Conservation (phyloP, 1,139 yeast genomes). For the Zygoascus hellenicus region DNA sequence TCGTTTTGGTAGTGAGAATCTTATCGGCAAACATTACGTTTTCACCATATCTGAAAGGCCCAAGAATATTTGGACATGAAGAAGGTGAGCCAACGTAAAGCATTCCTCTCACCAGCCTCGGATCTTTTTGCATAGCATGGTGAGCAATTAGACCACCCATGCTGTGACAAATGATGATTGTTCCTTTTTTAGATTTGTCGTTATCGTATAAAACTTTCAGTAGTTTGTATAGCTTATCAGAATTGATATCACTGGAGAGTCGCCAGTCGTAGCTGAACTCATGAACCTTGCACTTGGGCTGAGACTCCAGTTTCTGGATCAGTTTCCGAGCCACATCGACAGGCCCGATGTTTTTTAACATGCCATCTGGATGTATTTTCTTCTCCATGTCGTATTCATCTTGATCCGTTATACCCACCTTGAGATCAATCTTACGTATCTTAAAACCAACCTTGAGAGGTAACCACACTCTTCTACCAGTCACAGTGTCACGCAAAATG, state of each 20-base stretch:
- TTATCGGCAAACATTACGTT: conserved; percentile 68
- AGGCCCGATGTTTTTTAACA: conserved; percentile 80
- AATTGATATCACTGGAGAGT: conserved; percentile 53
- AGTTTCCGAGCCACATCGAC: conserved; percentile 68
- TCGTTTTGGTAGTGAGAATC: conserved; percentile 71
- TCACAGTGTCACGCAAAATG: conserved; percentile 58
- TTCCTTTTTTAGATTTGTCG: conserved; percentile 43
- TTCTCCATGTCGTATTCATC: conserved; percentile 49
- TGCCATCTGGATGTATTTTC: conserved; percentile 65
- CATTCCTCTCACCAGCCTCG: conserved; percentile 63
- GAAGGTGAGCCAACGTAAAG: conserved; percentile 80
- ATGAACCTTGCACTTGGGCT: conserved; percentile 57
- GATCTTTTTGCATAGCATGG: conserved; percentile 63
- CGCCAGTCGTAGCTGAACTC: conserved; percentile 94
- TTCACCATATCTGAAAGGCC: conserved; percentile 81
- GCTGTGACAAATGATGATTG: conserved; percentile 76
- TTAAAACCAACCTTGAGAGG: conserved; percentile 84
- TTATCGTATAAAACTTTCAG: conserved; percentile 43
- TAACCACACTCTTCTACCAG: conserved; percentile 72
- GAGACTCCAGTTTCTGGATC: conserved; percentile 47
- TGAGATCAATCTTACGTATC: conserved; percentile 58
- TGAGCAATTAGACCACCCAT: conserved; percentile 92
- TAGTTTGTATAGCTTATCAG: conserved; percentile 46
- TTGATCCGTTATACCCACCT: conserved; percentile 64
- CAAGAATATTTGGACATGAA: conserved; percentile 78